These are phyloP conservation scores for Pseudozyma pruni DNA, from an alignment of 1,284 basidiomycete genomes.

Conservation along the genomic window DNA sequence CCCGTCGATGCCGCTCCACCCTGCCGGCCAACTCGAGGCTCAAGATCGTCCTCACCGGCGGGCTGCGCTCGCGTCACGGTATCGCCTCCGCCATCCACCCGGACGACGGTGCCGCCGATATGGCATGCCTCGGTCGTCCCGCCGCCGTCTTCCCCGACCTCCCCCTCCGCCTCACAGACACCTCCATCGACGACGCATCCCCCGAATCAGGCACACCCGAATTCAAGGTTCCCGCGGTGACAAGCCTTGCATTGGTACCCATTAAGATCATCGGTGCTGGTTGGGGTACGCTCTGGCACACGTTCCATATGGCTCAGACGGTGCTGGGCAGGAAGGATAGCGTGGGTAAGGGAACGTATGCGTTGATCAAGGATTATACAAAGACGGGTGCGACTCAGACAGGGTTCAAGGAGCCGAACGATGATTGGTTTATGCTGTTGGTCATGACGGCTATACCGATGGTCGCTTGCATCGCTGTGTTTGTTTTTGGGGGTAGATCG, in stretches of 20 bases:
- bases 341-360: constrained; percentile 10
- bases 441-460: constrained; percentile 24
- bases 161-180: constrained; percentile 68
- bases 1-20: constrained; percentile 68
- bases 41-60: constrained; percentile 83
- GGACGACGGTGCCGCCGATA: constrained; percentile 69
- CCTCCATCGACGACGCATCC: constrained; percentile 29
- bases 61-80: constrained; percentile 75
- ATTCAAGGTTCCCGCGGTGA: constrained; percentile 57
- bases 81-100: constrained; percentile 71
- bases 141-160: constrained; percentile 77
- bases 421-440: constrained; percentile 29
- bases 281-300: constrained; percentile 53
- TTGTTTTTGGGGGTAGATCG: constrained; percentile 10
- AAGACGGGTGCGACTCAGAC: constrained; percentile 32
- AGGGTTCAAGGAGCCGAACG: constrained; percentile 35
- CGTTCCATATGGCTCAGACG: constrained; percentile 45
- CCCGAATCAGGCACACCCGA: constrained; percentile 44
- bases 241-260: constrained; percentile 54
- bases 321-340: constrained; percentile 20
- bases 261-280: constrained; percentile 65
- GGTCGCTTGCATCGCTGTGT: constrained; percentile 19
- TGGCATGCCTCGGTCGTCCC: constrained; percentile 80
- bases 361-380: constrained; percentile 29
- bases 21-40: constrained; percentile 43